A percentile compares a stretch with the other conserved stretches of the same genome.
phyloP scores from a whole-genome alignment of 2,329 filamentous ascomycete species.

The Orbilia quercus region DNA sequence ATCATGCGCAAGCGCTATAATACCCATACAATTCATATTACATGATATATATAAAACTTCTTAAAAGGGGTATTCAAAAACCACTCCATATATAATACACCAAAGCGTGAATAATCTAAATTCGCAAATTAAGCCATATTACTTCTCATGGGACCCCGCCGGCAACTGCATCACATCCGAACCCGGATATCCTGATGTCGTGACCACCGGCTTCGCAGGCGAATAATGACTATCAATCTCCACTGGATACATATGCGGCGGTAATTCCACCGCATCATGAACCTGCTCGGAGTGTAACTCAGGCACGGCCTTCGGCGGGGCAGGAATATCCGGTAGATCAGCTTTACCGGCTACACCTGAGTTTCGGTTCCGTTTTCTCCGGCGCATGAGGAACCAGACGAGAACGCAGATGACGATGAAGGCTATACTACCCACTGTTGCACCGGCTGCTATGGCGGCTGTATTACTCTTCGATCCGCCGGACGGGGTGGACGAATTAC shows the following conservation, averaged over 20 bases:
- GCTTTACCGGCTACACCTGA: not conserved
- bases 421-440: conserved; percentile 16
- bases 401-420: conserved; percentile 15
- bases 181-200: not conserved
- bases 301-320: not conserved
- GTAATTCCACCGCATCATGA: conserved; percentile 4
- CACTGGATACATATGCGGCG: not conserved
- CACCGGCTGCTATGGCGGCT: conserved; percentile 31
- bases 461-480: conserved; percentile 22
- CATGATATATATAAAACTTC: too few species aligned
- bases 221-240: conserved; percentile 30
- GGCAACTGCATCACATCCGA: conserved; percentile 19
- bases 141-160: not conserved
- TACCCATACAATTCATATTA: too few species aligned
- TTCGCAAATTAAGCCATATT: too few species aligned
- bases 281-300: conserved; percentile 19
- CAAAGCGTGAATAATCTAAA: too few species aligned
- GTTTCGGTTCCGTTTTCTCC: conserved; percentile 11
- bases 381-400: conserved; percentile 21
- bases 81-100: too few species aligned
- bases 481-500: not conserved
- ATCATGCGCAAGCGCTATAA: too few species aligned
- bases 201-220: conserved; percentile 1
- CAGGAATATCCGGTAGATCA: conserved; percentile 11
- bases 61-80: too few species aligned